phyloP scores from a whole-genome alignment of 2,329 filamentous ascomycete species.

The Colletotrichum plurivorum region DNA sequence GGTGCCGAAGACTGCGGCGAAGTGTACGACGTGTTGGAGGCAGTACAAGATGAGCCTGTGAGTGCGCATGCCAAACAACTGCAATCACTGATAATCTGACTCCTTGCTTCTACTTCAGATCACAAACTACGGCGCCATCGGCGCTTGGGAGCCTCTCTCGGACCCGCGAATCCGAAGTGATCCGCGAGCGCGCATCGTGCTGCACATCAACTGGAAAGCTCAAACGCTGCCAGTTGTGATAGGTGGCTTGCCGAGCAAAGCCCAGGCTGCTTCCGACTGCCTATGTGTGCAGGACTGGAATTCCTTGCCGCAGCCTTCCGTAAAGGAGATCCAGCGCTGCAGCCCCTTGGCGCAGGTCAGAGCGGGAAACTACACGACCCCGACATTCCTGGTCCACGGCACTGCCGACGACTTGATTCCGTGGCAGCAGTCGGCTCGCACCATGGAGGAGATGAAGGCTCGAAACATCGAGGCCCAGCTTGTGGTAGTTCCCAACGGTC shows the following conservation, averaged over 20 bases:
- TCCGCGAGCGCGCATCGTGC: conserved; percentile 52
- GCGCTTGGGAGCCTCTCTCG: conserved; percentile 26
- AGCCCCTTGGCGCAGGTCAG: conserved; percentile 37
- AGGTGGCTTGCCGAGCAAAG: conserved; percentile 44
- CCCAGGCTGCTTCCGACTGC: background rate
- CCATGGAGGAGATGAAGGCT: conserved; percentile 1
- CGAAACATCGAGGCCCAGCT: background rate
- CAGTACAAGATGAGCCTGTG: conserved; percentile 37
- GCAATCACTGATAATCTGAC: background rate
- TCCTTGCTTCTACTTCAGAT: background rate
- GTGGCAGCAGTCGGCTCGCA: conserved; percentile 28
- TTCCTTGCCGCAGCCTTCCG: conserved; percentile 23
- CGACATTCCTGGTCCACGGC: conserved; percentile 38
- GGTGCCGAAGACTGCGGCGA: conserved; percentile 24
- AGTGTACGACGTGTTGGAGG: conserved; percentile 47
- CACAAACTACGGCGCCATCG: conserved; percentile 6
- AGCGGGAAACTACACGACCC: conserved; percentile 17
- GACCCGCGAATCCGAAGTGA: conserved; percentile 44
- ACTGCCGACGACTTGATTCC: conserved; percentile 35
- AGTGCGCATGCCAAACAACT: background rate
- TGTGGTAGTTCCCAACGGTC: background rate
- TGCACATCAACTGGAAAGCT: conserved; percentile 60
- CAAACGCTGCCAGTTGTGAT: conserved; percentile 54
- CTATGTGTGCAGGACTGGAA: conserved; percentile 28
- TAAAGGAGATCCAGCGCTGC: conserved; percentile 21